Conservation (phyloP, 768 basidiomycete species). For the Solioccasus polychromus region DNA sequence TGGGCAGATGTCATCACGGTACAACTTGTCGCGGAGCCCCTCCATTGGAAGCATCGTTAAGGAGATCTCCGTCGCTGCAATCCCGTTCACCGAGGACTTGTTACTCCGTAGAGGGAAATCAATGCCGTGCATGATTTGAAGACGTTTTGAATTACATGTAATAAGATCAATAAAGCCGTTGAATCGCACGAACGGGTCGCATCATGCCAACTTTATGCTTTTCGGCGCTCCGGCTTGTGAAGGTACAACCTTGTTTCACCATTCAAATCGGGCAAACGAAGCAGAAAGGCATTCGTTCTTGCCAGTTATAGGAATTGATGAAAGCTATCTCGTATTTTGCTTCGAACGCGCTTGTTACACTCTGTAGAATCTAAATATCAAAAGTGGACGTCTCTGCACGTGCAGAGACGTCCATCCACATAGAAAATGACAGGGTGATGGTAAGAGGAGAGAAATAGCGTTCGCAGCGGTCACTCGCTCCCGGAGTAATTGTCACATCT, state of each 20-base stretch:
- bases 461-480: no score
- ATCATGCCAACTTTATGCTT: slow-evolving; percentile 64
- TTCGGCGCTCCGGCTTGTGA: slow-evolving; percentile 62
- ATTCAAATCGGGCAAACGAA: slow-evolving; percentile 69
- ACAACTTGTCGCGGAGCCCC: slow-evolving; percentile 38
- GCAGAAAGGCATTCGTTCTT: slow-evolving; percentile 5
- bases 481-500: no score
- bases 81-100: slow-evolving; percentile 71
- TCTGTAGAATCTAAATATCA: no score
- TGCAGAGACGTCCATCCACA: no score
- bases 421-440: no score
- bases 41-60: slow-evolving; percentile 82
- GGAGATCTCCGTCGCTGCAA: slow-evolving; percentile 63
- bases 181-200: no score
- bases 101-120: slow-evolving; percentile 33
- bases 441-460: no score
- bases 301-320: not conserved
- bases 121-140: no score
- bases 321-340: slow-evolving; percentile 49
- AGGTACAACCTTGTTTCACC: slow-evolving; percentile 62
- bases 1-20: no score
- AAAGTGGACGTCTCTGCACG: no score
- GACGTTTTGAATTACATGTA: no score
- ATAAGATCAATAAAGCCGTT: no score
- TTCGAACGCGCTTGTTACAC: slow-evolving; percentile 64